A percentile compares a stretch with the other conserved stretches of the same genome.
phyloP scores from a whole-genome alignment of 441 rosid genomes.

The Manihot esculenta region DNA sequence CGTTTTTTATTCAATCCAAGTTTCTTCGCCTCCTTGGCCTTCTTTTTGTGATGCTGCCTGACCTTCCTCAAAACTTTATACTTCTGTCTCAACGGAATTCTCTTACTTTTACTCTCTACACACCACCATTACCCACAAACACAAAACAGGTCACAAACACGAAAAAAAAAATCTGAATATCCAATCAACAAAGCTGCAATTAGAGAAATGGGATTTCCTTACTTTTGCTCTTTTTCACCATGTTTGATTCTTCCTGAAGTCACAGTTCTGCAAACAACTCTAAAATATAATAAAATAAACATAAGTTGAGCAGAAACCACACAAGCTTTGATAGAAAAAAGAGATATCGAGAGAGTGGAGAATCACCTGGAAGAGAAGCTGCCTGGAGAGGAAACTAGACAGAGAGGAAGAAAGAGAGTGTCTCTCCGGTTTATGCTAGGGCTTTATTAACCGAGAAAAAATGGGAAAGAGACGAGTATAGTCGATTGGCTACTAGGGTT shows the following conservation, averaged over 20 bases:
- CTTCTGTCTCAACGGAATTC: slow-evolving; percentile 79
- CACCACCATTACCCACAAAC: neutral
- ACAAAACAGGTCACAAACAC: neutral
- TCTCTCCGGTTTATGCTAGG: too few species aligned
- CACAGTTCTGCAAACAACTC: neutral
- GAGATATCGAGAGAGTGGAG: neutral
- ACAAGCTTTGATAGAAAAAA: neutral
- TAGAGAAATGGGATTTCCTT: slow-evolving; percentile 23
- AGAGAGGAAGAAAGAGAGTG: too few species aligned
- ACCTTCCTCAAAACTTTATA: slow-evolving; percentile 85
- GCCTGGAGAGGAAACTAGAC: too few species aligned
- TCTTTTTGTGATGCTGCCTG: slow-evolving; percentile 91
- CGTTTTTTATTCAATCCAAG: slow-evolving; percentile 50
- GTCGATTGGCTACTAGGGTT: slow-evolving; percentile 2
- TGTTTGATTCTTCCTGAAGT: slow-evolving; percentile 21
- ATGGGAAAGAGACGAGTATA: neutral
- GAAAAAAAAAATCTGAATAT: neutral
- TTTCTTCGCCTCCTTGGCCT: slow-evolving; percentile 92
- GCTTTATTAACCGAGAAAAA: neutral
- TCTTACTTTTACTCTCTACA: slow-evolving; percentile 94
- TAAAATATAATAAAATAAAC: neutral
- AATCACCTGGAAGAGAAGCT: too few species aligned
- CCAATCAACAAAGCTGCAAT: neutral
- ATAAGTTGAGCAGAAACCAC: neutral
- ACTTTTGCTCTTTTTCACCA: slow-evolving; percentile 97